Conservation (phyloP, 345 rosid species). For the Citrus unshiu region DNA sequence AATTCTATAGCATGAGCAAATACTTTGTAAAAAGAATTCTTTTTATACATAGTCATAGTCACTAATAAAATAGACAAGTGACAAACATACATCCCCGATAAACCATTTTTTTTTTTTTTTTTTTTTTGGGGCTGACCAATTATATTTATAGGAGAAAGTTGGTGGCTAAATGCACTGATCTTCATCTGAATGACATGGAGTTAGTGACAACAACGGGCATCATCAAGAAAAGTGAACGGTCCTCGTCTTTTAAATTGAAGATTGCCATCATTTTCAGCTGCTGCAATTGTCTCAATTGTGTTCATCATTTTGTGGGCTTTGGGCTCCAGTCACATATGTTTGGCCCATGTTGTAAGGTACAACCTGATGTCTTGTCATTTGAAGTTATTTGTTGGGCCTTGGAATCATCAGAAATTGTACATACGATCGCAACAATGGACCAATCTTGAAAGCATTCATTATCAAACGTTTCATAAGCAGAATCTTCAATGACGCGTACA, state of each 20-base stretch:
- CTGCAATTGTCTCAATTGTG: too few species aligned
- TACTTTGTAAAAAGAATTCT: too few species aligned
- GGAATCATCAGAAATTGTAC: background rate
- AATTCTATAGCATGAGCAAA: too few species aligned
- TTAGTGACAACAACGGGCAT: too few species aligned
- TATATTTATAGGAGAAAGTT: background rate
- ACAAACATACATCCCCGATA: too few species aligned
- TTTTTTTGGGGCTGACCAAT: background rate
- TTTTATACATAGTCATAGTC: too few species aligned
- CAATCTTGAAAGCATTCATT: background rate
- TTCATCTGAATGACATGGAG: too few species aligned
- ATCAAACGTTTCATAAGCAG: background rate
- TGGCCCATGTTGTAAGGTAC: background rate
- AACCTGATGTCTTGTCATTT: too few species aligned
- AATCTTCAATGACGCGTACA: background rate
- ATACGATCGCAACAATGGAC: background rate
- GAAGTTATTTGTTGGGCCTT: background rate
- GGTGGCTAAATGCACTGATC: background rate
- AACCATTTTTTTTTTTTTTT: too few species aligned
- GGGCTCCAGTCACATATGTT: background rate
- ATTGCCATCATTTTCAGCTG: too few species aligned
- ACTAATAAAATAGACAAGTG: too few species aligned
- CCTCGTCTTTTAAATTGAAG: background rate
- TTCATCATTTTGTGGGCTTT: background rate
- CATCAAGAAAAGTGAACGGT: slow-evolving; percentile 16